phyloP scores from a whole-genome alignment of 805 yeast genomes.

The Wickerhamomyces hampshirensis region DNA sequence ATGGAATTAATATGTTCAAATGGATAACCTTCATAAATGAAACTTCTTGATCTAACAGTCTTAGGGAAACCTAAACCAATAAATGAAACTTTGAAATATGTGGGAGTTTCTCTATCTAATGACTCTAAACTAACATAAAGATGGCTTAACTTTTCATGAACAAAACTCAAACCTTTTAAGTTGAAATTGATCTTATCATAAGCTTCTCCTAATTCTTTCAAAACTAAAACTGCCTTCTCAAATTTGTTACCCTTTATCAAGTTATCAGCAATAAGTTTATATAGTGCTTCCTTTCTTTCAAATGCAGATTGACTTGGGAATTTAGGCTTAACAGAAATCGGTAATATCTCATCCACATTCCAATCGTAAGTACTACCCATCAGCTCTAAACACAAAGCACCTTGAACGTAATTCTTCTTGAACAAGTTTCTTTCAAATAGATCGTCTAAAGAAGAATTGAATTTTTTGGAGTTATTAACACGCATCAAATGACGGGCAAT shows the following conservation, averaged over 20 bases:
- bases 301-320: conserved; percentile 80
- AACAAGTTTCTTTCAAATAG: conserved; percentile 60
- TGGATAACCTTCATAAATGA: conserved; percentile 80
- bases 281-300: conserved; percentile 71
- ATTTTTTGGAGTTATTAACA: conserved; percentile 73
- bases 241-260: conserved; percentile 66
- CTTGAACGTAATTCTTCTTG: conserved; percentile 68
- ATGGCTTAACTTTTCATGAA: conserved; percentile 61
- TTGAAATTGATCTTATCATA: conserved; percentile 72
- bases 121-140: conserved; percentile 64
- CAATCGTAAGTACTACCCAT: conserved; percentile 74
- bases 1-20: conserved; percentile 84
- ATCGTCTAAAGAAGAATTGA: conserved; percentile 72
- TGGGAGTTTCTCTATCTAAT: conserved; percentile 68
- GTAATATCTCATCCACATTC: conserved; percentile 54
- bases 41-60: conserved; percentile 68
- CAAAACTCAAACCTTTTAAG: conserved; percentile 67
- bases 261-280: conserved; percentile 63
- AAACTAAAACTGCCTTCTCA: conserved; percentile 76
- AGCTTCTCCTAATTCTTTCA: conserved; percentile 71
- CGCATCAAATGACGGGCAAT: conserved; percentile 73
- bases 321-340: conserved; percentile 57
- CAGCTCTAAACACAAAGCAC: conserved; percentile 74
- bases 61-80: conserved; percentile 83
- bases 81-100: conserved; percentile 74